Percentiles rank a stretch among this genome's conserved stretches.
phyloP scores from a whole-genome alignment of 495 filamentous ascomycete genomes.

The Physcia stellaris region DNA sequence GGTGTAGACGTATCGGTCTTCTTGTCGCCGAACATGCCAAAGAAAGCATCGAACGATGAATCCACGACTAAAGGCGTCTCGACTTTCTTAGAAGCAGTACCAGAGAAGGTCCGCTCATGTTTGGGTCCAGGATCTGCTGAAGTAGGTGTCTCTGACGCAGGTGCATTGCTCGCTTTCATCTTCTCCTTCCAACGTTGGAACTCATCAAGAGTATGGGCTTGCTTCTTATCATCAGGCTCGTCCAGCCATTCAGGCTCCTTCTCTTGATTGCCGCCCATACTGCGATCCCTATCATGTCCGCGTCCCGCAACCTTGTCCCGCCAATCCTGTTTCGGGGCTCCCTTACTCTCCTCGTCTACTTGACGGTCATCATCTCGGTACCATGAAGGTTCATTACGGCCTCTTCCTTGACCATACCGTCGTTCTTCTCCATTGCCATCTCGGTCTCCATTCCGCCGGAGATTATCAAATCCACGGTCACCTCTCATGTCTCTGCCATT shows the following conservation, averaged over 20 bases:
- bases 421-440: conserved; percentile 19
- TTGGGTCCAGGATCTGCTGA: conserved; percentile 7
- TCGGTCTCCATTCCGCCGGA: conserved; percentile 29
- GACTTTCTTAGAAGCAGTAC: conserved; percentile 21
- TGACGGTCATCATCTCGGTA: conserved; percentile 38
- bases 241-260: conserved; percentile 79
- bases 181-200: conserved; percentile 91
- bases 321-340: conserved; percentile 46
- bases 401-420: conserved; percentile 30
- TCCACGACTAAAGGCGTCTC: conserved; percentile 47
- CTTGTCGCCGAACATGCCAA: conserved; percentile 47
- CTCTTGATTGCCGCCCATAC: conserved; percentile 42
- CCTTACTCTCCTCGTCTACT: conserved; percentile 41
- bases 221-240: conserved; percentile 44
- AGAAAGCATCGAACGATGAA: conserved; percentile 64
- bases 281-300: conserved; percentile 52
- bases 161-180: conserved; percentile 54
- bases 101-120: conserved; percentile 11
- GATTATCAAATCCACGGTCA: conserved; percentile 33
- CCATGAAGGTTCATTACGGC: conserved; percentile 42
- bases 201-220: conserved; percentile 71
- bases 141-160: conserved; percentile 5
- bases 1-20: conserved; percentile 15
- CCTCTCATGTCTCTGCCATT: conserved; percentile 32
- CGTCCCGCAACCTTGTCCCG: conserved; percentile 40